Evolutionary conservation across 1,139 yeast genomes (phyloP).

Genomic region (Lodderomyces elongisporus): DNA sequence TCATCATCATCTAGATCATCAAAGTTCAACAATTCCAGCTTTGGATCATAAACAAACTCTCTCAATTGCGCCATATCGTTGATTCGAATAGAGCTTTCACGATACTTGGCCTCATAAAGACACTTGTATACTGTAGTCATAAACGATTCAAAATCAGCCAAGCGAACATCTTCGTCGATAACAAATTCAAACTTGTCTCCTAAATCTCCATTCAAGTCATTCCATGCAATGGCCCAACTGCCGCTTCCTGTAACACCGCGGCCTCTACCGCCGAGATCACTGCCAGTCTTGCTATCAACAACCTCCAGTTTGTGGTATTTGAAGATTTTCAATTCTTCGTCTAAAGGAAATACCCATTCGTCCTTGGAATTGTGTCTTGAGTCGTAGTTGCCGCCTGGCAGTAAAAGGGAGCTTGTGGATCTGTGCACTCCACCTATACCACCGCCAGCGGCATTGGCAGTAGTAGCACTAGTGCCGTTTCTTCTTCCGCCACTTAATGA

Average conservation of each 20-base stretch:
- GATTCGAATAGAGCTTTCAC: conserved; percentile 46
- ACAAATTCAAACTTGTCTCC: conserved; percentile 84
- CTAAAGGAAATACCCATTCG: conserved; percentile 66
- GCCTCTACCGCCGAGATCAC: no score
- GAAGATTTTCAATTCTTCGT: conserved; percentile 52
- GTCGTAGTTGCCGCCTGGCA: conserved; percentile 4
- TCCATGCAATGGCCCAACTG: conserved; percentile 62
- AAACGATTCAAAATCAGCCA: conserved; percentile 58
- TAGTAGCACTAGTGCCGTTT: no score
- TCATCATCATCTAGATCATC: conserved; percentile 18
- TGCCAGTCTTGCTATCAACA: conserved; percentile 15
- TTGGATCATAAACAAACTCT: conserved; percentile 48
- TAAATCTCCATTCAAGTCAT: conserved; percentile 75
- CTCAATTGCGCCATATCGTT: conserved; percentile 41
- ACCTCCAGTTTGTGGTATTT: conserved; percentile 19
- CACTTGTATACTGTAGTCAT: conserved; percentile 61
- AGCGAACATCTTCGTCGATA: conserved; percentile 57
- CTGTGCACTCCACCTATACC: background rate
- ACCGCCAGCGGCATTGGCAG: no score
- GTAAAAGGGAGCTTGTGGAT: conserved; percentile 11
- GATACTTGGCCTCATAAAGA: conserved; percentile 72
- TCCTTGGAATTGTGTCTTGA: conserved; percentile 32
- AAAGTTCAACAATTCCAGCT: conserved; percentile 19
- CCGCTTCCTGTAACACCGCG: no score
- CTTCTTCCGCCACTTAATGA: no score